Base-by-base conservation (phyloP, 305 asterid species). In the Striga hermonthica region DNA sequence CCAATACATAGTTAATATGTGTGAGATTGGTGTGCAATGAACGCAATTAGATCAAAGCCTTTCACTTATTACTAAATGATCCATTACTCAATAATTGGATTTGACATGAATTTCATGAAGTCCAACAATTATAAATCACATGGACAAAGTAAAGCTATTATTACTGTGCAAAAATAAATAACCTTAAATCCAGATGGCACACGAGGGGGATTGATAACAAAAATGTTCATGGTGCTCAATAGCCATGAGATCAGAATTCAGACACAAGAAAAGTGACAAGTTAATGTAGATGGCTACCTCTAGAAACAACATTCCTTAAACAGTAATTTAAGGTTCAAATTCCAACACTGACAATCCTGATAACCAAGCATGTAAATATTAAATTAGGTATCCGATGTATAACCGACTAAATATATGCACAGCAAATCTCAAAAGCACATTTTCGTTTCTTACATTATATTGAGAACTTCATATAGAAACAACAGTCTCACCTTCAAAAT, bases 401-500 rank as follows among this genome's bases (percentile, higher is more conserved):
- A 36, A 54, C 57, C 48, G 16, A 44, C 48, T 37, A 22, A 55
- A 45, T 4, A 13, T 1, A 4, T 6, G 16, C 41, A 9, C 13
- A 64, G 7, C 31, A 22, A 22, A 22, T 22, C 31, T 38, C 39
- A 14, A 52, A 8, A 60, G 55, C 40, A 22, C 14, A 16, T 12
- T 0, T 22, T 14, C 43, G 39, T 65, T 22, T 40, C 48, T 37
- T 47, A 4, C 22, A 66, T 66, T 1, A 53, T 15, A 50, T 6
- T 4, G 28, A 22, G 10, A 13, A 16, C 12, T 55, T 53, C 28
- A 52, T 9, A 61, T 15, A 53, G 55, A 52, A 63, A 22, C 49
- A 41, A 48, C 7, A 44, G 61, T 58, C 75, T 69, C 71, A 76
- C 86, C 86, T 76, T 75, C 74, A 66, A 66, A 68, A 66, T 40